A percentile compares a stretch with the other conserved stretches of the same genome.
These are phyloP conservation scores for Coniochaeta sp. DNA, from an alignment of 2,329 filamentous ascomycete genomes.

Conservation along the genomic window DNA sequence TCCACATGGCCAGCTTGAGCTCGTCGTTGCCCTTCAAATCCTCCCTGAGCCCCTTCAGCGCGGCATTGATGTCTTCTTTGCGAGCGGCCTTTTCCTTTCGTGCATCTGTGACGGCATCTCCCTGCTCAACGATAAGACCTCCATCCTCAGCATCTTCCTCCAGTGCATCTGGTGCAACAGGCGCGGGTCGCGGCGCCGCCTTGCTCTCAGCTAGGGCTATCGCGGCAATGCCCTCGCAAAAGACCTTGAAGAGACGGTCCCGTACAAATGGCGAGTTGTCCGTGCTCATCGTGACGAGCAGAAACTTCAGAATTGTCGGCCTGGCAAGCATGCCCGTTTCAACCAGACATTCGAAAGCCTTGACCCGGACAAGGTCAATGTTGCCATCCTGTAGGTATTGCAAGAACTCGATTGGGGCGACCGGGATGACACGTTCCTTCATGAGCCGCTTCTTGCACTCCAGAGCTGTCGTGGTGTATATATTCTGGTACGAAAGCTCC, in stretches of 20 bases:
- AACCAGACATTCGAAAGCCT: constrained; percentile 56
- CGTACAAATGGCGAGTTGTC: constrained; percentile 59
- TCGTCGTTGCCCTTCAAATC: constrained; percentile 35
- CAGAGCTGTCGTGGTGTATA: constrained; percentile 55
- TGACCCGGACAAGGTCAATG: constrained; percentile 54
- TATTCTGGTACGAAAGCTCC: constrained; percentile 60
- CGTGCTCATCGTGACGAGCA: constrained; percentile 51
- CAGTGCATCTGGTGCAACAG: constrained; percentile 10
- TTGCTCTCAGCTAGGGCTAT: constrained; percentile 48
- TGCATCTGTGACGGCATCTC: constrained; percentile 26
- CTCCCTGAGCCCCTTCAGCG: constrained; percentile 38
- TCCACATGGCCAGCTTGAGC: constrained; percentile 39
- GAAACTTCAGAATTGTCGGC: constrained; percentile 44
- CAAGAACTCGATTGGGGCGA: constrained; percentile 46
- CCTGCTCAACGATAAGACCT: constrained; percentile 38
- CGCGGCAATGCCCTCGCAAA: constrained; percentile 52
- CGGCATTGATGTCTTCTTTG: constrained; percentile 37
- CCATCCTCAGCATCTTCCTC: constrained; percentile 20
- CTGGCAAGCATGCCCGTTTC: constrained; percentile 55
- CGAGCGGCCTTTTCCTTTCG: constrained; percentile 39
- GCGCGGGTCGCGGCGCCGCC: constrained; percentile 10
- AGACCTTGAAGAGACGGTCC: constrained; percentile 48
- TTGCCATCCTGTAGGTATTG: constrained; percentile 60
- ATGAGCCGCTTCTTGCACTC: constrained; percentile 55
- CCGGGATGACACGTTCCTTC: constrained; percentile 54